Percentiles rank a stretch among this genome's conserved stretches.
Evolutionary conservation across 495 filamentous ascomycete species (phyloP).

Genomic region (Aspergillus hancockii): DNA sequence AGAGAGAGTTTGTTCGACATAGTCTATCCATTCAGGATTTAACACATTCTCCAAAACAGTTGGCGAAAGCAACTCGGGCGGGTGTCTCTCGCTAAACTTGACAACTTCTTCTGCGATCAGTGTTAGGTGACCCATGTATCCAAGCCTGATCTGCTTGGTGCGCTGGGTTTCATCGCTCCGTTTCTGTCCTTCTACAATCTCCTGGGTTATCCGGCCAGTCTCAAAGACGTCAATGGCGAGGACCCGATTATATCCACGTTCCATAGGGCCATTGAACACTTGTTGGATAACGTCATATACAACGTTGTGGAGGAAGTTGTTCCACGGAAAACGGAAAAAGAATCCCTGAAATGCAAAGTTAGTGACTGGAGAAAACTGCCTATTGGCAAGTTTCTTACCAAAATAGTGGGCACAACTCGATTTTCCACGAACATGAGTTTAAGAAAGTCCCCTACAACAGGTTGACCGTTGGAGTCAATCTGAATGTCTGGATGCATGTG

Average conservation of each 20-base stretch:
- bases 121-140: conserved; percentile 98
- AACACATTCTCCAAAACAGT: conserved; percentile 85
- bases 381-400: conserved; percentile 57
- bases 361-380: background rate
- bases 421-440: conserved; percentile 98
- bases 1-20: conserved; percentile 90
- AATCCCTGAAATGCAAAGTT: conserved; percentile 61
- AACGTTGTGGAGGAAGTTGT: conserved; percentile 99
- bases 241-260: conserved; percentile 87
- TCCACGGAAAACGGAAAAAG: conserved; percentile 99
- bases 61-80: conserved; percentile 81
- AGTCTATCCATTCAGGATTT: conserved; percentile 86
- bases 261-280: conserved; percentile 98
- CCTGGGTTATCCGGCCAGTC: conserved; percentile 82
- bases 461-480: conserved; percentile 66
- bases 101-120: conserved; percentile 98
- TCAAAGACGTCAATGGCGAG: conserved; percentile 95
- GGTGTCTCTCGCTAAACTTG: conserved; percentile 94
- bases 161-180: conserved; percentile 81
- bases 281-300: conserved; percentile 99
- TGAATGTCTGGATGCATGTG: conserved; percentile 44
- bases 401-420: conserved; percentile 89
- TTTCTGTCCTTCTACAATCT: conserved; percentile 87
- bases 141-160: conserved; percentile 83
- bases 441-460: conserved; percentile 94